Base-by-base conservation (phyloP, 2,329 filamentous ascomycete genomes). In the Calycina herbarum region DNA sequence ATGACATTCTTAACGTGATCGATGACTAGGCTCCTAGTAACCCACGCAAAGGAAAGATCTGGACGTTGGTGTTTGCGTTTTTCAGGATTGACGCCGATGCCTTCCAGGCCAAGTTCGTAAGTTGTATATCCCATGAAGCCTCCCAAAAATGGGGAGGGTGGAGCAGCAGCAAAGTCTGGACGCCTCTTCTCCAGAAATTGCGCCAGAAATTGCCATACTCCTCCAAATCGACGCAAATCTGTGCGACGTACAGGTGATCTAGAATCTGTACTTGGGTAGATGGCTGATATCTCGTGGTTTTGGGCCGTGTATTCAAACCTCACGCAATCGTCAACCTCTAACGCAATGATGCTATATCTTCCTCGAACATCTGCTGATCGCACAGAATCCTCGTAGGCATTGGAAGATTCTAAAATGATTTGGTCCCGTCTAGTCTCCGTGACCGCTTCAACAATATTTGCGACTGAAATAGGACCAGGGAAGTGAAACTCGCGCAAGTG, bases 301-400 rank as follows among this genome's bases (percentile, higher is more conserved):
- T 82, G 83, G 2, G 81, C 81, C 31, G 80, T 81, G 68, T 90
- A 85, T 70, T 88, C 83, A n/a, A 90, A 73, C 6, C 82, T 83
- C 67, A 84, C 70, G 0, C 87, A 83, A 40, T 85, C 77, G 17
- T 82, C 81, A 1, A 89, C 82, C 10, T 88, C 82, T 0, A 93
- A 78, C 0, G 88, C 91, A 62, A 96, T 83, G 69, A 96, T 92
- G 74, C 89, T 94, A 74, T 87, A 91, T 58, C 87, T 81, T 1
- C 90, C 90, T 59, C 81, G 78, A 1, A 84, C 82, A 79, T 82
- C 63, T 65, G 82, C 80, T 1, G 78, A 73, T n/a, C 69, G 78
- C 45, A 80, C 80, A 65, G 79, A 74, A 15, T 76, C 79, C 57
- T 77, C 82, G 75, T 76, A 76, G 7, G 82, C 83, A 70, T 84